A percentile compares a stretch with the other conserved stretches of the same genome.
Conservation (phyloP, 371 early-diverging fungal species). For the Actinomortierella ambigua region DNA sequence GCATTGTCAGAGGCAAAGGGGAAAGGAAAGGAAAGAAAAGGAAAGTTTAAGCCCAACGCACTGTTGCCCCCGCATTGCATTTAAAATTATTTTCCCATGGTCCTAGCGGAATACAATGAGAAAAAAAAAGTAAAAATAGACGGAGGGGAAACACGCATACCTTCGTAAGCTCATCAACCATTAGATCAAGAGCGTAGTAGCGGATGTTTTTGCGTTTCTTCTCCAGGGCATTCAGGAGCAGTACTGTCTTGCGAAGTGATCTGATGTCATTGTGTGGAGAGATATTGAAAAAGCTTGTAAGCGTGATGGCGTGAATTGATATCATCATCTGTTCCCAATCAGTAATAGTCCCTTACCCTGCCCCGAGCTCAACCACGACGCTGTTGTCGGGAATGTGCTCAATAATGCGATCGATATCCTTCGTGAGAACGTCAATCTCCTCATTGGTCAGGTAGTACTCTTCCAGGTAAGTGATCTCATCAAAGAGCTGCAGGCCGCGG, state of each 20-base stretch:
- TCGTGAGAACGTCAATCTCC: slow-evolving; percentile 77
- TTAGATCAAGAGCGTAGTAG: slow-evolving; percentile 94
- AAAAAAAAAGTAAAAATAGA: background rate
- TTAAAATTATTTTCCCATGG: background rate
- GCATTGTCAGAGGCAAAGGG: background rate
- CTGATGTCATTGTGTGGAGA: slow-evolving; percentile 37
- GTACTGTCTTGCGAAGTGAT: slow-evolving; percentile 85
- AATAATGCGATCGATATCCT: slow-evolving; percentile 66
- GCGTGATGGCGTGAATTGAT: background rate
- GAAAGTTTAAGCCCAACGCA: too few relatives aligned
- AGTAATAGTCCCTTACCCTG: slow-evolving; percentile 63
- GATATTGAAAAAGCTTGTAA: background rate
- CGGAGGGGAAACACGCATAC: slow-evolving; percentile 11
- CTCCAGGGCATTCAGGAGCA: slow-evolving; percentile 78
- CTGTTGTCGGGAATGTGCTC: slow-evolving; percentile 69
- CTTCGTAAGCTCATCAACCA: slow-evolving; percentile 75
- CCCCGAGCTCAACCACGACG: slow-evolving; percentile 83
- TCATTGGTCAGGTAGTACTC: slow-evolving; percentile 89
- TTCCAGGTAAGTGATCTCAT: slow-evolving; percentile 82
- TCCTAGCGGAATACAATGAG: background rate
- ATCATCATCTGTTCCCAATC: background rate
- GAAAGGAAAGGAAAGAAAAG: background rate
- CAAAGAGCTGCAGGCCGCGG: slow-evolving; percentile 83
- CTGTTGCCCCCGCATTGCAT: too few relatives aligned
- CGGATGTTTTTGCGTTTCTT: slow-evolving; percentile 62